Evolutionary conservation across 2,329 filamentous ascomycete genomes (phyloP).

Genomic region (Aspergillus fijiensis): DNA sequence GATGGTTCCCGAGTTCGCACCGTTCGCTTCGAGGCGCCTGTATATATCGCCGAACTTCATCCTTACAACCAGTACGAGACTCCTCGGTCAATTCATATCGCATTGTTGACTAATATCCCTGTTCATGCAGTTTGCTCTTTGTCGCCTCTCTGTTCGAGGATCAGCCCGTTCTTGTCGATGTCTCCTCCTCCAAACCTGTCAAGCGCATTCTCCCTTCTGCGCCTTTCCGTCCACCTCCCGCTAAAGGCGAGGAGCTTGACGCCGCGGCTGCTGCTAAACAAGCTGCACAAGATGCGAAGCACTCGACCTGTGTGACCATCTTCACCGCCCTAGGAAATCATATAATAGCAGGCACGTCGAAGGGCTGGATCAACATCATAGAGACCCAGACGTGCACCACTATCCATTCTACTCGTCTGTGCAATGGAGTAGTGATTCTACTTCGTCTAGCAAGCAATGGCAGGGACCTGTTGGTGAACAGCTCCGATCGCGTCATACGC

Average conservation of each 20-base stretch:
- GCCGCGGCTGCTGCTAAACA: conserved; percentile 70
- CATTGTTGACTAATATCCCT: conserved; percentile 1
- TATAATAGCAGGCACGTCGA: conserved; percentile 88
- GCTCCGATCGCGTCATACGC: conserved; percentile 89
- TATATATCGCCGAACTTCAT: conserved; percentile 94
- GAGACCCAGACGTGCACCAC: conserved; percentile 76
- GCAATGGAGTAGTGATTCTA: conserved; percentile 82
- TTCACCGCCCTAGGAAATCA: conserved; percentile 85
- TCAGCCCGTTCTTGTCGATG: conserved; percentile 82
- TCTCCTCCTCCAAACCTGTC: conserved; percentile 65
- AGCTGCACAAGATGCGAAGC: conserved; percentile 86
- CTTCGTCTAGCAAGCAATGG: conserved; percentile 82
- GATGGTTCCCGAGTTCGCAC: conserved; percentile 71
- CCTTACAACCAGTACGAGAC: conserved; percentile 79
- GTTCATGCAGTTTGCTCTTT: conserved; percentile 65
- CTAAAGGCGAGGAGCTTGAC: conserved; percentile 65
- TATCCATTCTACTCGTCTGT: conserved; percentile 86
- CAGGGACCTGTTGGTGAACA: conserved; percentile 84
- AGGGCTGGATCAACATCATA: conserved; percentile 95
- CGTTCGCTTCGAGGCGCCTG: conserved; percentile 86
- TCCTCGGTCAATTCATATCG: background rate
- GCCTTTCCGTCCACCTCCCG: conserved; percentile 68
- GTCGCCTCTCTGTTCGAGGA: conserved; percentile 93
- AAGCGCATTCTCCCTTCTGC: conserved; percentile 79
- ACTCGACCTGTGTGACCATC: conserved; percentile 88